These are phyloP conservation scores for Trametes sp. DNA, from an alignment of 1,284 basidiomycete genomes.

Conservation along the genomic window DNA sequence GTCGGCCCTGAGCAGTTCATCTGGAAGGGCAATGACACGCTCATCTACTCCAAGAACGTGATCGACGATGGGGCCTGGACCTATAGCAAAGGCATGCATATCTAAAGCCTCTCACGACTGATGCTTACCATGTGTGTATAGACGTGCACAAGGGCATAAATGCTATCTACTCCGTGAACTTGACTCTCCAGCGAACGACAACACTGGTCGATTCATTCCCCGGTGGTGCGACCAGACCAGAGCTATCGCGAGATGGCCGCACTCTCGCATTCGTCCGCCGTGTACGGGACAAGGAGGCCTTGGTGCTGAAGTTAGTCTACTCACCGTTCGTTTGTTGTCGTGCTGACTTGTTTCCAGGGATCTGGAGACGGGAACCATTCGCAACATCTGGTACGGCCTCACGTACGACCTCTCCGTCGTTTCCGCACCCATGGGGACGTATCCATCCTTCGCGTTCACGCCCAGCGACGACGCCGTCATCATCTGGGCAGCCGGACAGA, in stretches of 20 bases:
- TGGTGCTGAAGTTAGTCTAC: conserved; percentile 67
- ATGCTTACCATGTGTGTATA: conserved; percentile 36
- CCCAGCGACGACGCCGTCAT: conserved; percentile 67
- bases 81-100: conserved; percentile 66
- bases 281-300: conserved; percentile 72
- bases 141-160: conserved; percentile 78
- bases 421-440: conserved; percentile 78
- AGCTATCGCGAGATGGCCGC: conserved; percentile 70
- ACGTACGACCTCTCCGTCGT: conserved; percentile 68
- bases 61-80: conserved; percentile 58
- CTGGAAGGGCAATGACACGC: conserved; percentile 61
- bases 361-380: conserved; percentile 66
- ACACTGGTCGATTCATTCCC: conserved; percentile 62
- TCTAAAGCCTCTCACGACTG: background rate
- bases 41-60: conserved; percentile 74
- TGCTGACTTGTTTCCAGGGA: conserved; percentile 52
- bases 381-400: conserved; percentile 72
- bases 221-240: conserved; percentile 76
- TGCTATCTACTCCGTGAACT: conserved; percentile 67
- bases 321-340: background rate
- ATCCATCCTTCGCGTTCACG: conserved; percentile 75
- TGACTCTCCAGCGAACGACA: conserved; percentile 60
- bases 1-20: conserved; percentile 76
- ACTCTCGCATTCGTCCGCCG: conserved; percentile 78
- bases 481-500: conserved; percentile 77